Percentiles rank a stretch among this genome's conserved stretches.
Evolutionary conservation across 805 yeast species (phyloP).

Genomic region (Starmerella gropengiesseri): DNA sequence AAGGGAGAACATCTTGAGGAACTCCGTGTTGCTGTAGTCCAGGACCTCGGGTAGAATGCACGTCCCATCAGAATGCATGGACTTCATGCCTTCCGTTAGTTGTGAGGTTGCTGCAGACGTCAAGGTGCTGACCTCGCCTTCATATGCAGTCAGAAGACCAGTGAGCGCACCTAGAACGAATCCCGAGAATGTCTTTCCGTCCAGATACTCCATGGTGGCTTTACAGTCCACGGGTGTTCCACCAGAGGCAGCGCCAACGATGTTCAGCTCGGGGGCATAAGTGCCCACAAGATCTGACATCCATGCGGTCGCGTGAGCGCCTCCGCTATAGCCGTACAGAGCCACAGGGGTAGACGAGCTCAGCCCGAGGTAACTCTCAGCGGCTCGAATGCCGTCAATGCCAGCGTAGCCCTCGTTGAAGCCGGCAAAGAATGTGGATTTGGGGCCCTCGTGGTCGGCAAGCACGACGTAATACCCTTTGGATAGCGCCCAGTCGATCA

Average conservation of each 20-base stretch:
- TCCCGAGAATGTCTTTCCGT: conserved; percentile 18
- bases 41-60: conserved; percentile 4
- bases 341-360: conserved; percentile 1
- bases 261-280: conserved; percentile 26
- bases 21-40: neutral
- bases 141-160: conserved; percentile 23
- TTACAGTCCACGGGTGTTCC: conserved; percentile 19
- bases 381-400: conserved; percentile 26
- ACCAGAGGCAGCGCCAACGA: conserved; percentile 23
- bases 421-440: conserved; percentile 26
- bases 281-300: conserved; percentile 24
- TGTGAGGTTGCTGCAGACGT: neutral
- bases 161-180: conserved; percentile 22
- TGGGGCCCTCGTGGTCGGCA: conserved; percentile 28
- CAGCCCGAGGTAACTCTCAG: neutral
- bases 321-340: conserved; percentile 16
- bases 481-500: conserved; percentile 13
- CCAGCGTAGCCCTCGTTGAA: conserved; percentile 23
- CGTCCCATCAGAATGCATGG: neutral
- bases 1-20: neutral
- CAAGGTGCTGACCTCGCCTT: too few relatives aligned
- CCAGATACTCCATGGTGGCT: conserved; percentile 15
- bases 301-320: conserved; percentile 25
- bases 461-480: conserved; percentile 16
- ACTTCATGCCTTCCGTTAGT: too few relatives aligned